phyloP scores from a whole-genome alignment of 441 rosid genomes.

The Pelargonium cotyledonis region DNA sequence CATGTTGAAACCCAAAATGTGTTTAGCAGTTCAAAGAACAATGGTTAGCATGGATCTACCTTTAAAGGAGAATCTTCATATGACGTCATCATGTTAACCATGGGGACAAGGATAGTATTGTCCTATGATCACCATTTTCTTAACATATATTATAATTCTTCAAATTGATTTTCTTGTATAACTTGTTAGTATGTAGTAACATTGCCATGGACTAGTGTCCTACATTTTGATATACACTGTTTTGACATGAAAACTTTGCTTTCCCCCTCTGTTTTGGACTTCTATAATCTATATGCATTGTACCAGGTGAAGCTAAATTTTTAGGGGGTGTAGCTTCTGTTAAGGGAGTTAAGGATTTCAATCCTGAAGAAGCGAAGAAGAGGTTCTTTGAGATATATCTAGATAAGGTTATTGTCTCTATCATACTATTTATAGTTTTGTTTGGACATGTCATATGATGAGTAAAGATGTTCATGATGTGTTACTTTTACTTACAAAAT shows the following conservation, averaged over 20 bases:
- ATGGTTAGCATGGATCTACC: neutral
- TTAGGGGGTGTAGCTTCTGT: constrained; percentile 85
- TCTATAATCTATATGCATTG: constrained; percentile 4
- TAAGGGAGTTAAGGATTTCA: constrained; percentile 65
- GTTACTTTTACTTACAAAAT: constrained; percentile 3
- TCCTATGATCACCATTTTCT: neutral
- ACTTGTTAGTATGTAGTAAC: neutral
- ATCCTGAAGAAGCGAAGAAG: constrained; percentile 59
- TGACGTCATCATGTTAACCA: neutral
- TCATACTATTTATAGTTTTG: neutral
- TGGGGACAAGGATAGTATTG: neutral
- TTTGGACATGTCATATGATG: constrained; percentile 8
- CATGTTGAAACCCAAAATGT: neutral
- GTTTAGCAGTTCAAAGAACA: neutral
- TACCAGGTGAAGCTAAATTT: constrained; percentile 81
- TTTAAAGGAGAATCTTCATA: neutral
- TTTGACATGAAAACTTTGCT: constrained; percentile 10
- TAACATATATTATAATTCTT: neutral
- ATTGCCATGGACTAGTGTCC: neutral
- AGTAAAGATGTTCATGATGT: neutral
- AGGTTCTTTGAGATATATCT: constrained; percentile 92
- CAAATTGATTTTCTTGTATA: neutral
- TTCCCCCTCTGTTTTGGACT: constrained; percentile 13
- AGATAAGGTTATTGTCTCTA: constrained; percentile 48
- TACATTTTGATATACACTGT: neutral